Conservation (phyloP, 2,329 filamentous ascomycete species). For the Aspergillus costaricaensis region DNA sequence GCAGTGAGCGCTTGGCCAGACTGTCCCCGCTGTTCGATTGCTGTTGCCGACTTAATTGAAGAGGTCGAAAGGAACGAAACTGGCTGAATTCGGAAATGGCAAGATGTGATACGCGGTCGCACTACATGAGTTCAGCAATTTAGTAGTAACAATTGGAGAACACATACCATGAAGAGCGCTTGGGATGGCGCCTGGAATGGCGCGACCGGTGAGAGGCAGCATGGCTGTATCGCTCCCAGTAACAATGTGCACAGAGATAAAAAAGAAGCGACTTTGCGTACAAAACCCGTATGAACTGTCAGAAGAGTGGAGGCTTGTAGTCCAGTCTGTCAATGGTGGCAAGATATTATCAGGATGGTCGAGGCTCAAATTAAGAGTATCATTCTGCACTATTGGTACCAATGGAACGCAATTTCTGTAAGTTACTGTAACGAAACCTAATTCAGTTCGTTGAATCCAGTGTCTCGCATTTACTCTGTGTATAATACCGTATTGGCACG, state of each 20-base stretch:
- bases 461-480: background rate
- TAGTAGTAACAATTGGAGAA: background rate
- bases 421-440: conserved; percentile 10
- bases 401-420: background rate
- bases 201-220: conserved; percentile 31
- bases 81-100: conserved; percentile 37
- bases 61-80: conserved; percentile 46
- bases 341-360: background rate
- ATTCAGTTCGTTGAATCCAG: background rate
- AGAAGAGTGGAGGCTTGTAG: background rate
- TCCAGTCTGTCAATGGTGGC: background rate
- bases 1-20: conserved; percentile 39
- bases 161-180: conserved; percentile 32
- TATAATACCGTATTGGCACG: background rate
- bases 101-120: conserved; percentile 31
- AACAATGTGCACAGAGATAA: background rate
- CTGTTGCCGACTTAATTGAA: conserved; percentile 45
- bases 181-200: conserved; percentile 27
- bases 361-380: conserved; percentile 9
- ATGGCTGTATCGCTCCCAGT: conserved; percentile 18
- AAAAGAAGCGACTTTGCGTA: background rate
- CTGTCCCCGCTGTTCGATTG: conserved; percentile 40
- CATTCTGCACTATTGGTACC: conserved; percentile 18
- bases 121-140: conserved; percentile 28
- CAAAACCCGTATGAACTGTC: background rate